These are phyloP conservation scores for Wickerhamomyces kurtzmanii DNA, from an alignment of 805 yeast species.

Conservation along the genomic window DNA sequence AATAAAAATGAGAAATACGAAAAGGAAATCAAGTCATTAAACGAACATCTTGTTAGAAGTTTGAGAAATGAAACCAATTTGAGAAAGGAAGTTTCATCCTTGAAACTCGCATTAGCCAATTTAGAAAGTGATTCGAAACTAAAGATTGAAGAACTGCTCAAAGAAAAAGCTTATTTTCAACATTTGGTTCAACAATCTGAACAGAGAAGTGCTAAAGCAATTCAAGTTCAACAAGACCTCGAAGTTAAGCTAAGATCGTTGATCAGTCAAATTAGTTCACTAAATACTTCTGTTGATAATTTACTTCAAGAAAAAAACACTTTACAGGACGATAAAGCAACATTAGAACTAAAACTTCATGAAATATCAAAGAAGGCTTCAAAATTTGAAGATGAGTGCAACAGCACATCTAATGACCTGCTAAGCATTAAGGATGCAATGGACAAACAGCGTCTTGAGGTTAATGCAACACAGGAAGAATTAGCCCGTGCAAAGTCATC, in stretches of 20 bases:
- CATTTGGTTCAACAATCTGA: constrained; percentile 29
- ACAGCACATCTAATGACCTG: constrained; percentile 8
- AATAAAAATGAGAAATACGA: constrained; percentile 33
- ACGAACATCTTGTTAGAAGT: constrained; percentile 40
- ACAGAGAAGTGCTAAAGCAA: constrained; percentile 31
- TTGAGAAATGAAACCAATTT: constrained; percentile 58
- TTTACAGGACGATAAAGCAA: constrained; percentile 38
- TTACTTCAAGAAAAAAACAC: constrained; percentile 54
- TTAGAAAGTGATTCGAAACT: constrained; percentile 27
- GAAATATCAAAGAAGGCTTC: constrained; percentile 30
- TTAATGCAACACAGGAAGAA: constrained; percentile 19
- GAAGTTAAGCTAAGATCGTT: constrained; percentile 33
- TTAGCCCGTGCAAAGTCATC: constrained; percentile 13
- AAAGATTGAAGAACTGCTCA: constrained; percentile 26
- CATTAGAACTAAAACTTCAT: constrained; percentile 32
- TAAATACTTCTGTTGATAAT: constrained; percentile 52
- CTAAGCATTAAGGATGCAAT: constrained; percentile 10
- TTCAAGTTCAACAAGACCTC: constrained; percentile 33
- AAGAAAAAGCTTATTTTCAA: constrained; percentile 32
- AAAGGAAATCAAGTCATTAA: constrained; percentile 42
- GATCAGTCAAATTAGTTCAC: constrained; percentile 40
- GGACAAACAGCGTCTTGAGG: constrained; percentile 18
- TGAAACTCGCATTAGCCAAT: constrained; percentile 51
- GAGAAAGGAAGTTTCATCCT: constrained; percentile 51
- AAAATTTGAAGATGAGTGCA: constrained; percentile 21